Evolutionary conservation across 768 basidiomycete species (phyloP).

Genomic region (Roridomyces roridus): DNA sequence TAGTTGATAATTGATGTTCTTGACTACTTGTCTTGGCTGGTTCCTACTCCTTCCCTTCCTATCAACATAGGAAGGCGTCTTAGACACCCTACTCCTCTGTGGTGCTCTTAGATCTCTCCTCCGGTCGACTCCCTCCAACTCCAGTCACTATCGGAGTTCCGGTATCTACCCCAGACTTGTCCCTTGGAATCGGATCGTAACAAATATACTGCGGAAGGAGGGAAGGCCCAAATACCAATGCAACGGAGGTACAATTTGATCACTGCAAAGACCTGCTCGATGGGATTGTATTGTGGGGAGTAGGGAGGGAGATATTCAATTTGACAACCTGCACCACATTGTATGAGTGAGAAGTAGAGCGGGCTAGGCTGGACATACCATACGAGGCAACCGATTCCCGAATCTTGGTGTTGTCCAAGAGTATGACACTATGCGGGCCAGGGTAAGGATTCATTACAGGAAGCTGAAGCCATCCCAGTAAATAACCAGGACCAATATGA

Average conservation of each 20-base stretch:
- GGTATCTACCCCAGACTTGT: no score
- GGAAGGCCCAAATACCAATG: neutral
- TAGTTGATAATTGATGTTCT: no score
- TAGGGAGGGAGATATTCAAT: slow-evolving; percentile 35
- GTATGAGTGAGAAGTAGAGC: neutral
- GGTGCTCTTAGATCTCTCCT: no score
- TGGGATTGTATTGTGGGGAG: slow-evolving; percentile 37
- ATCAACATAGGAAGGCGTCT: no score
- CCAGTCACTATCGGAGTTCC: no score
- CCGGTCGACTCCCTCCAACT: no score
- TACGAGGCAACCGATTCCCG: slow-evolving; percentile 28
- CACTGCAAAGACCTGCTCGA: slow-evolving; percentile 34
- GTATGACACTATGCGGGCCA: slow-evolving; percentile 26
- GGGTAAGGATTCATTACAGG: slow-evolving; percentile 27
- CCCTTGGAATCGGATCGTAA: no score
- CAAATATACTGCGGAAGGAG: neutral
- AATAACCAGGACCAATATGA: neutral
- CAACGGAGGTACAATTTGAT: slow-evolving; percentile 26
- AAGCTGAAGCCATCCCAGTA: no score
- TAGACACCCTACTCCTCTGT: no score
- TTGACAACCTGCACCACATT: slow-evolving; percentile 20
- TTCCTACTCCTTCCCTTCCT: no score
- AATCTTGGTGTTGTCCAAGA: slow-evolving; percentile 32
- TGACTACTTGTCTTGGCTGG: no score
- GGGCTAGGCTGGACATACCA: slow-evolving; percentile 5